Evolutionary conservation across 495 filamentous ascomycete genomes (phyloP).

Genomic region (Delitschia confertaspora): DNA sequence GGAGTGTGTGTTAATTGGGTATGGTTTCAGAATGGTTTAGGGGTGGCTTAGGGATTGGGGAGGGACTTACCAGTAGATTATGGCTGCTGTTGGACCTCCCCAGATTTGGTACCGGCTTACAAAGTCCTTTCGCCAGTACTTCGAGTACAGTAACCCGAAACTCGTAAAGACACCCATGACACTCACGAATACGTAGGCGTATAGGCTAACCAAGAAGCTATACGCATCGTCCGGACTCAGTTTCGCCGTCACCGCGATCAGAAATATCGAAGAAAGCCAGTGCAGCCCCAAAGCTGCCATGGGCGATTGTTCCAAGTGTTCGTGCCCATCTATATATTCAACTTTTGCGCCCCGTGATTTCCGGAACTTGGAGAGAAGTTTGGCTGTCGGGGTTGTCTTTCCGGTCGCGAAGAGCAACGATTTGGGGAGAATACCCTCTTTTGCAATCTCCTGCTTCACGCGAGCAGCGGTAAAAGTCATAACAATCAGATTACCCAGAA

Average conservation of each 20-base stretch:
- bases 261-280: conserved; percentile 5
- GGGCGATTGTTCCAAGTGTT: conserved; percentile 2
- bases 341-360: neutral
- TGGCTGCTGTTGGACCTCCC: neutral
- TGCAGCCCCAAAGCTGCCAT: conserved; percentile 7
- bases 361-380: neutral
- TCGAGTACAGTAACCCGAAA: conserved; percentile 3
- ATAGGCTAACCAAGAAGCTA: conserved; percentile 1
- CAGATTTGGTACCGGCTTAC: neutral
- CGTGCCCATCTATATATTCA: neutral
- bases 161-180: conserved; percentile 1
- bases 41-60: no score
- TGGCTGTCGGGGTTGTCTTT: conserved; percentile 25
- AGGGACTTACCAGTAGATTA: no score
- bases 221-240: conserved; percentile 1
- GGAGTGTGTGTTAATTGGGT: neutral
- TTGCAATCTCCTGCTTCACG: conserved; percentile 49
- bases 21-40: neutral
- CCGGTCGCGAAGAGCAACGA: conserved; percentile 37
- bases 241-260: conserved; percentile 2
- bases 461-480: conserved; percentile 44
- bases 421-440: conserved; percentile 44
- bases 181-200: conserved; percentile 2
- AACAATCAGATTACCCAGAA: conserved; percentile 44
- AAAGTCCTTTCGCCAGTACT: neutral